phyloP scores from a whole-genome alignment of 306 rosid species.

The Pterocarpus macrocarpus region DNA sequence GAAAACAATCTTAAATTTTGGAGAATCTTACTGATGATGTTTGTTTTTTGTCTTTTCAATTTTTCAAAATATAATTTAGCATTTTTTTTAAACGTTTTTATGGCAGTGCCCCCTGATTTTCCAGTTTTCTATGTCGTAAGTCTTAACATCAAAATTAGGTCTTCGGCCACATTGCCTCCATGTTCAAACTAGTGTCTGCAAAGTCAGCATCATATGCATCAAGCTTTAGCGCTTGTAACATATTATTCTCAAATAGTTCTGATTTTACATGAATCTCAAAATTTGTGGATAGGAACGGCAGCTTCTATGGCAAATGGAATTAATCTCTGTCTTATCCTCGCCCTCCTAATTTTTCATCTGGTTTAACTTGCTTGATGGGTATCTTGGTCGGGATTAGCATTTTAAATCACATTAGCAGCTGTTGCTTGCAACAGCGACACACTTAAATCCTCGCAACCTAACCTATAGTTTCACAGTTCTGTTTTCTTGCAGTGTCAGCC shows the following conservation, averaged over 20 bases:
- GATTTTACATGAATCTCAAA: constrained; percentile 2
- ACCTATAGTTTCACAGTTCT: neutral
- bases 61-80: neutral
- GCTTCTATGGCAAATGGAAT: neutral
- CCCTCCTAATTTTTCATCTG: neutral
- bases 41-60: neutral
- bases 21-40: neutral
- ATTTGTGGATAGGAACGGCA: neutral
- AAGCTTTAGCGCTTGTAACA: neutral
- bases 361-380: neutral
- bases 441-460: neutral
- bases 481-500: neutral
- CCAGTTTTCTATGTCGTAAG: neutral
- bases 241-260: neutral
- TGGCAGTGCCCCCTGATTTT: neutral
- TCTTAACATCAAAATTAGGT: neutral
- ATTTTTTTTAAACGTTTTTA: neutral
- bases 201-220: neutral
- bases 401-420: neutral
- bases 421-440: too few relatives aligned
- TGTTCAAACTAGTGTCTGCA: neutral
- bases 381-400: neutral
- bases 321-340: neutral
- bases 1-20: neutral
- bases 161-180: neutral